Evolutionary conservation across 495 filamentous ascomycete genomes (phyloP).

Genomic region (Barbatosphaeria neglecta): DNA sequence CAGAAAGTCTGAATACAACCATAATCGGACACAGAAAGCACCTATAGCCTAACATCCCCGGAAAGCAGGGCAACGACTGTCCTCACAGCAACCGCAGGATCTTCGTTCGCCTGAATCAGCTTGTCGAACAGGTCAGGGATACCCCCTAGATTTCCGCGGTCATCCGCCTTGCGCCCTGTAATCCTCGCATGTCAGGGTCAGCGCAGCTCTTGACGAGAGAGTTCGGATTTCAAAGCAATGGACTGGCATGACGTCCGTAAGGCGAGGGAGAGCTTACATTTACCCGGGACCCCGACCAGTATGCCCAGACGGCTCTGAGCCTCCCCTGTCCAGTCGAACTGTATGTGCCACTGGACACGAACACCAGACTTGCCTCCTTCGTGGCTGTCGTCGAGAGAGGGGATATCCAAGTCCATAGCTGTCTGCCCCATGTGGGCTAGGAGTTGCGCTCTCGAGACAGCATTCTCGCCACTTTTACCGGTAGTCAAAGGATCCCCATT

Average conservation of each 20-base stretch:
- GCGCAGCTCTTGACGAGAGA: slow-evolving; percentile 1
- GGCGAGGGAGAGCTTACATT: slow-evolving; percentile 35
- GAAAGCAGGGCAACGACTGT: slow-evolving; percentile 40
- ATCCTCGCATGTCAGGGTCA: slow-evolving; percentile 8
- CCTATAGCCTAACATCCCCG: slow-evolving; percentile 14
- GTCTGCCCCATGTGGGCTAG: slow-evolving; percentile 32
- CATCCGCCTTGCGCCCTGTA: slow-evolving; percentile 42
- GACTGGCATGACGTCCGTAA: too few species aligned
- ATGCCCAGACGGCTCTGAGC: slow-evolving; percentile 39
- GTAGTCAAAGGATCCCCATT: slow-evolving; percentile 5
- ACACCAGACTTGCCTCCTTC: slow-evolving; percentile 13
- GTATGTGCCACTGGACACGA: slow-evolving; percentile 43
- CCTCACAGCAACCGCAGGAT: slow-evolving; percentile 39
- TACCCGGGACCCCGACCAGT: slow-evolving; percentile 32
- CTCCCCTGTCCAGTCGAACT: slow-evolving; percentile 55
- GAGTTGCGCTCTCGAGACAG: slow-evolving; percentile 9
- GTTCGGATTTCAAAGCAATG: too few species aligned
- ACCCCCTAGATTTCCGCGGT: slow-evolving; percentile 30
- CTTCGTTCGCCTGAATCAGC: slow-evolving; percentile 34
- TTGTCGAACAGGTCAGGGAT: slow-evolving; percentile 41
- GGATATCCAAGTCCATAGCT: slow-evolving; percentile 27
- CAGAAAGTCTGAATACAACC: slow-evolving; percentile 2
- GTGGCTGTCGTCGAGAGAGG: slow-evolving; percentile 4
- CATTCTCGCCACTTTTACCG: slow-evolving; percentile 5
- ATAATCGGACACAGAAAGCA: not conserved